phyloP scores from a whole-genome alignment of 2,329 filamentous ascomycete species.

The Aspergillus sp. region DNA sequence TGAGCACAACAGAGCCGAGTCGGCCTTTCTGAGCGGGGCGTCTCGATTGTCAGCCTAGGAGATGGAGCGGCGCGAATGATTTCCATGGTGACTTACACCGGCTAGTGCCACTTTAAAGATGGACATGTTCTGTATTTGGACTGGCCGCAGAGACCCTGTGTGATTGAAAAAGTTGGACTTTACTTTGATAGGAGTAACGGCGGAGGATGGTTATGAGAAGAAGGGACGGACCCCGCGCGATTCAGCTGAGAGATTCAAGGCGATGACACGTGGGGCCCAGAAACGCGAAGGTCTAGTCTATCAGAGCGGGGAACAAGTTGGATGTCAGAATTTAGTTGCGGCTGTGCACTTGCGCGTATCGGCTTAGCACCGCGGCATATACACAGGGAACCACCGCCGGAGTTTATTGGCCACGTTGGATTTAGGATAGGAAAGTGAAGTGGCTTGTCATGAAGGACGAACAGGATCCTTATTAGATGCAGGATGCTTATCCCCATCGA shows the following conservation, averaged over 20 bases:
- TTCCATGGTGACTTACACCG: background rate
- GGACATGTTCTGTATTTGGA: background rate
- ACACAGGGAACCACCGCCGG: too few species aligned
- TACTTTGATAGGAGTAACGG: background rate
- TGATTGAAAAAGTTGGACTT: background rate
- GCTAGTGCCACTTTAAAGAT: background rate
- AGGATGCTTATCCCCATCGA: too few species aligned
- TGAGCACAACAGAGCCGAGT: background rate
- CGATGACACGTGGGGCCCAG: background rate
- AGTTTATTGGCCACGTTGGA: too few species aligned
- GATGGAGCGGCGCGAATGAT: background rate
- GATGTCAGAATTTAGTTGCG: too few species aligned
- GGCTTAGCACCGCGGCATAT: too few species aligned
- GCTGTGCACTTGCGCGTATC: too few species aligned
- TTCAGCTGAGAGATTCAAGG: background rate
- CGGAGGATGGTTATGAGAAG: background rate
- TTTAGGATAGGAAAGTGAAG: too few species aligned
- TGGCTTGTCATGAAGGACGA: too few species aligned
- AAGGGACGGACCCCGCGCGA: background rate
- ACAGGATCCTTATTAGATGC: too few species aligned
- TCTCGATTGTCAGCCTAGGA: background rate
- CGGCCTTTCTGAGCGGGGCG: background rate
- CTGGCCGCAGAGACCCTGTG: background rate
- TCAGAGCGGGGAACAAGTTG: too few species aligned
- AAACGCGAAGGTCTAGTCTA: background rate